phyloP scores from a whole-genome alignment of 2,329 filamentous ascomycete genomes.

The Exophiala dermatitidis region DNA sequence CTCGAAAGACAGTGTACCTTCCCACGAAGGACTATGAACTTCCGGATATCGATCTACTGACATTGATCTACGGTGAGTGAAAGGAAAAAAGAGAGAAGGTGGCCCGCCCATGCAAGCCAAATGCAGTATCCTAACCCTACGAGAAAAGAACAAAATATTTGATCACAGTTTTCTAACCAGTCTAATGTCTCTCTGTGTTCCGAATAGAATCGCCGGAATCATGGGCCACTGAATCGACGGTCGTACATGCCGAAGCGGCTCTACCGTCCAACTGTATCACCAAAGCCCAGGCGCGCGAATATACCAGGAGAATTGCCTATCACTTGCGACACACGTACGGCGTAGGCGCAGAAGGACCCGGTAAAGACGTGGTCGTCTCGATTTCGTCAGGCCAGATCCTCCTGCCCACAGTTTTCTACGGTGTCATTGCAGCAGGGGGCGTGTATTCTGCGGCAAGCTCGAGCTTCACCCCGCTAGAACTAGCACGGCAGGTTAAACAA shows the following conservation, averaged over 20 bases:
- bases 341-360: conserved; percentile 45
- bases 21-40: conserved; percentile 24
- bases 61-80: conserved; percentile 20
- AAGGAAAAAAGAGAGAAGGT: neutral
- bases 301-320: conserved; percentile 49
- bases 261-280: conserved; percentile 49
- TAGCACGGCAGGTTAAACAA: conserved; percentile 20
- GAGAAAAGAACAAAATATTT: too few relatives aligned
- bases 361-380: conserved; percentile 49
- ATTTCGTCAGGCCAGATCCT: conserved; percentile 53
- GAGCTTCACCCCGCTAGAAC: conserved; percentile 17
- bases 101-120: too few relatives aligned
- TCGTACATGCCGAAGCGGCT: conserved; percentile 53
- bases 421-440: conserved; percentile 53
- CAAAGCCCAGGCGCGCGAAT: conserved; percentile 44
- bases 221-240: conserved; percentile 39
- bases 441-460: conserved; percentile 43
- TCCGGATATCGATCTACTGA: conserved; percentile 21
- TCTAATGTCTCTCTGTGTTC: neutral
- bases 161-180: neutral
- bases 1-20: conserved; percentile 16
- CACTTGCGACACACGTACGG: conserved; percentile 49
- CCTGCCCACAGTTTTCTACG: conserved; percentile 49
- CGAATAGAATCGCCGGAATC: conserved; percentile 18
- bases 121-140: too few relatives aligned